Evolutionary conservation across 2,329 filamentous ascomycete species (phyloP), one percentile per base, ranked within the genome.

Genomic region (Neonectria magnoliae): DNA sequence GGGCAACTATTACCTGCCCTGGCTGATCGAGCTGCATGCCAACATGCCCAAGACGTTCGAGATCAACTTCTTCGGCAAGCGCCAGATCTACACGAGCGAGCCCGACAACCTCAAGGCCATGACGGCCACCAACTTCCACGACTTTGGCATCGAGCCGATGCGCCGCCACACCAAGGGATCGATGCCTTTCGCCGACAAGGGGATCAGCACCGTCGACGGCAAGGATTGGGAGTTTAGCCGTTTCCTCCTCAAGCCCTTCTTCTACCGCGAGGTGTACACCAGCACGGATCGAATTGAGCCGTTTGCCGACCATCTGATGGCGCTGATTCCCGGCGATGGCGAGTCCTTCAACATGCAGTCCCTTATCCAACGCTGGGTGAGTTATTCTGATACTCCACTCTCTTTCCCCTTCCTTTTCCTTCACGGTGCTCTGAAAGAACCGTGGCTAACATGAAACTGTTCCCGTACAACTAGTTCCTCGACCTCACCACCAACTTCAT

Each of bases 101-200:
- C 63, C 65, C 47, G 68, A 71, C 33, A 69, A 67, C 50, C 60
- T 71, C 54, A 71, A 71, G 31, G 68, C 66, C 2, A 67, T 71
- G 64, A 68, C 65, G 4, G 69, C 69, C 7, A 70, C 69, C 22
- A 68, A 70, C 18, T 70, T 70, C 48, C 59, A 65, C n/a, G 64
- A 66, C 29, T 70, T 69, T 51, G 68, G 69, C 13, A 60, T 71
- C 20, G 68, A 71, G 44, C 68, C 69, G 0, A 71, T 70, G 27
- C 65, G 69, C 10, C 67, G 65, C 5, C 60, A 72, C 2, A 66
- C 68, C 6, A 64, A 64, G 1, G 66, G 67, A 2, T 61, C 62
- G 2, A 63, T 64, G 47, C 69, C 69, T 0, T 71, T 71, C 25
- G 69, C 69, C 16, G 57, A 70, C 29, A 71, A 71, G 5, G 63